Conservation (phyloP, 495 filamentous ascomycete species). For the Achaetomiella virescens region DNA sequence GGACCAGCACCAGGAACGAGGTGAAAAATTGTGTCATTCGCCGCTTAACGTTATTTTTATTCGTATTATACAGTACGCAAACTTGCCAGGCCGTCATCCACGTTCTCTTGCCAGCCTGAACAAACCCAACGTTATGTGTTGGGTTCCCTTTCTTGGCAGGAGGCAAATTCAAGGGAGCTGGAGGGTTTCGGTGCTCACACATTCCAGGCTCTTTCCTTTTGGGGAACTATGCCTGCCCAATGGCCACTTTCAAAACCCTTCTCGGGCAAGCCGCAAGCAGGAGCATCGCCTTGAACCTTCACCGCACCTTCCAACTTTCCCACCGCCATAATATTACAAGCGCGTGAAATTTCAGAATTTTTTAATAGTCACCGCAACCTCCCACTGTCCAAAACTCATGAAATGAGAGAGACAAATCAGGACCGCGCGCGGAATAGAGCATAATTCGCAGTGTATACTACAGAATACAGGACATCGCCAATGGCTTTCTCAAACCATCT, state of each 20-base stretch:
- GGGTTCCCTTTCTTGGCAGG: not conserved
- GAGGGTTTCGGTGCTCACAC: not conserved
- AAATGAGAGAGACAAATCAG: too few relatives aligned
- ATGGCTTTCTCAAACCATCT: not conserved
- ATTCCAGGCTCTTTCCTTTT: constrained; percentile 1
- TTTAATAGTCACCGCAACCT: too few relatives aligned
- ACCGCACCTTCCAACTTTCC: constrained; percentile 7
- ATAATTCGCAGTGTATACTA: too few relatives aligned
- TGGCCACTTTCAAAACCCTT: too few relatives aligned
- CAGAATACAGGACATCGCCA: too few relatives aligned
- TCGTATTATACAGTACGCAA: constrained; percentile 1
- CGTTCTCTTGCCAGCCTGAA: too few relatives aligned
- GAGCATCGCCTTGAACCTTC: not conserved
- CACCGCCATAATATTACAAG: not conserved
- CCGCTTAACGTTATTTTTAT: not conserved
- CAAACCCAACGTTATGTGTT: too few relatives aligned
- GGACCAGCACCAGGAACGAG: not conserved
- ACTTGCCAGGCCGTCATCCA: too few relatives aligned
- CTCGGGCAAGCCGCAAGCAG: too few relatives aligned
- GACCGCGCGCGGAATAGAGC: too few relatives aligned
- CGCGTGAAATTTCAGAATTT: too few relatives aligned
- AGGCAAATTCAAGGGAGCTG: constrained; percentile 1
- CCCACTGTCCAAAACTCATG: too few relatives aligned
- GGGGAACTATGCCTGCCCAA: not conserved
- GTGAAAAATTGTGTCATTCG: constrained; percentile 10